Base-by-base conservation (phyloP, 176 grass and related monocot genomes). In the Oryza punctata region DNA sequence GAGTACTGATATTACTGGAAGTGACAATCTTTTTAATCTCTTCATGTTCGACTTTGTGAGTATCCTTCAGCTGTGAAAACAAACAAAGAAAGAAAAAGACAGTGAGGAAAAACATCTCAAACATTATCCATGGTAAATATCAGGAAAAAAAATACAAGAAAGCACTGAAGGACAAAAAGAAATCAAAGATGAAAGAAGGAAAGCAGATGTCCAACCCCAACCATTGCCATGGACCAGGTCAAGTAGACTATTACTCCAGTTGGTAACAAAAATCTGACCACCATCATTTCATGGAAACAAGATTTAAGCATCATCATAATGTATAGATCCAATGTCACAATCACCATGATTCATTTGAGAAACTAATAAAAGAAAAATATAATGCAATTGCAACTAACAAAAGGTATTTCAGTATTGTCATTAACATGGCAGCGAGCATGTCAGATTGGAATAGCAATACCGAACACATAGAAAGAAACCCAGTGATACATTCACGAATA, bases 21-120 rank as follows among this genome's bases (percentile, higher is more conserved):
- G 76, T 90, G 26, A 89, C 89, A 67, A 95, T 98, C 76, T 91
- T 95, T 85, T 93, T 98, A 73, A 98, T 93, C 89, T 98, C 93
- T 46, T 95, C 89, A 81, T 87, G 91, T 70, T 93, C 89, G 26
- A 81, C 74, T 74, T 78, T 88, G 78, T 90, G 88, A 50, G 23
- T 95, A 82, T 61, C 81, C 85, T 93, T 98, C 76, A 98, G 78
- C 96, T 95, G 86, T 49, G 52, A 57, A 60, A 35, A 65, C 7
- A 82, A 46, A 47, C 45, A 30, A 84, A 77, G 35, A 78, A 33
- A 28, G 41, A 15, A 63, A 7, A 23, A 11, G 12, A 63, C 21
- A n/a, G n/a, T 3, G 52, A 32, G 23, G 40, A 14, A 61, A 9
- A 23, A 10, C 4, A 49, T 19, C n/a, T 54, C 15, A 61, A 54